Conservation (phyloP, 1,139 yeast species). For the Taphrina wiesneri region DNA sequence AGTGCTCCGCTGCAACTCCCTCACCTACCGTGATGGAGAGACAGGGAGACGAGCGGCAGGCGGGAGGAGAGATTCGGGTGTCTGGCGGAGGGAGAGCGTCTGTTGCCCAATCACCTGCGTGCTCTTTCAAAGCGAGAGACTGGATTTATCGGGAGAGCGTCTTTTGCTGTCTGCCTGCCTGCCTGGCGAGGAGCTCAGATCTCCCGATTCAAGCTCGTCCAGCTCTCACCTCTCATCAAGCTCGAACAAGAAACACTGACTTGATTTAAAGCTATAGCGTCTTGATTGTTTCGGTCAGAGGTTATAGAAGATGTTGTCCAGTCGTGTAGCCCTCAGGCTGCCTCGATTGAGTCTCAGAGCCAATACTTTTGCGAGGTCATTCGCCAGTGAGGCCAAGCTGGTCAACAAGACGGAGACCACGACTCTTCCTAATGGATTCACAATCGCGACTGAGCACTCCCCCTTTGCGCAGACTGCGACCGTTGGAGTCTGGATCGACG, state of each 20-base stretch:
- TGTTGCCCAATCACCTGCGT: background rate
- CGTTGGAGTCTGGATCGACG: conserved; percentile 82
- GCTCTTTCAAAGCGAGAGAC: background rate
- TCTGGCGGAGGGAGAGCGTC: background rate
- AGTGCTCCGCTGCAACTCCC: no score
- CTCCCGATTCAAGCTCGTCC: background rate
- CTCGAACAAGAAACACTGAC: background rate
- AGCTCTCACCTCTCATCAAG: background rate
- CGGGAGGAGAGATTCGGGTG: background rate
- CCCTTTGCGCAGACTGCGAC: conserved; percentile 94
- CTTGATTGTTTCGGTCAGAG: background rate
- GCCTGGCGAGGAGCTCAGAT: conserved; percentile 1
- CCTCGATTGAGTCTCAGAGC: conserved; percentile 14
- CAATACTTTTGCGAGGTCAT: background rate
- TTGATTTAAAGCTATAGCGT: background rate
- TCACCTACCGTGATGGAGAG: background rate
- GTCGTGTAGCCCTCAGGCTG: conserved; percentile 17
- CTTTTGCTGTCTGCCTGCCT: background rate
- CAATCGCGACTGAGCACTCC: conserved; percentile 81
- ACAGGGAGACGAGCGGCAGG: background rate
- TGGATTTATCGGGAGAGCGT: background rate
- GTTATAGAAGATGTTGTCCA: conserved; percentile 10
- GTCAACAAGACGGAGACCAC: conserved; percentile 59
- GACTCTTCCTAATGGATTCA: conserved; percentile 76
- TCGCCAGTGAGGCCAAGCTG: conserved; percentile 20